These are phyloP conservation scores for Blastocystis hominis DNA, from an alignment of 352 stramenopile genomes.

Conservation along the genomic window DNA sequence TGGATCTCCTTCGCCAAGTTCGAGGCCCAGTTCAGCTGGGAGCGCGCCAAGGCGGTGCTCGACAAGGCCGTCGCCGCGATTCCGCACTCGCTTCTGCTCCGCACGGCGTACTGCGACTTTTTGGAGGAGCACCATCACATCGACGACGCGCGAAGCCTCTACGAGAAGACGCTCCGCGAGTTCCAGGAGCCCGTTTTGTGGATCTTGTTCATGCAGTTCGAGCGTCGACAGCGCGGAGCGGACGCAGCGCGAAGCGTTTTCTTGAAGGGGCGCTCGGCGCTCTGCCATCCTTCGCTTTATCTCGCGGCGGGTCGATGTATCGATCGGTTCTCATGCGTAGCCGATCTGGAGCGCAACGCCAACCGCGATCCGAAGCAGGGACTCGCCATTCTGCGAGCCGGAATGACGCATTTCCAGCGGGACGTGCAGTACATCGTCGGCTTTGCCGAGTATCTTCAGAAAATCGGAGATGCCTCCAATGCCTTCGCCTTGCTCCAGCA, in stretches of 20 bases:
- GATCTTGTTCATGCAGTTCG: constrained; percentile 22
- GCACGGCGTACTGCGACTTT: constrained; percentile 38
- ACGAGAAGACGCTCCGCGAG: not conserved
- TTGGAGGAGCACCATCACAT: not conserved
- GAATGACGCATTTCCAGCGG: not conserved
- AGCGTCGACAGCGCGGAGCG: not conserved
- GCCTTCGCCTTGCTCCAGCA: not conserved
- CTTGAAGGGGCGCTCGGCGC: not conserved
- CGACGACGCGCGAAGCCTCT: not conserved
- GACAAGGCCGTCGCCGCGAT: not conserved
- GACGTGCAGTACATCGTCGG: not conserved
- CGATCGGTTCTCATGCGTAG: not conserved
- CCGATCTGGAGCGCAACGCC: not conserved
- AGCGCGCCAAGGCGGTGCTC: not conserved
- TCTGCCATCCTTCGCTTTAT: not conserved
- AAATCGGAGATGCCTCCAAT: not conserved
- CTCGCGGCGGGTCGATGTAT: not conserved
- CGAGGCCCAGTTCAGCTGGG: constrained; percentile 4
- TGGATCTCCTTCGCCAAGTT: constrained; percentile 26
- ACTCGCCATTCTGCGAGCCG: not conserved
- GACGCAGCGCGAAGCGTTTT: not conserved
- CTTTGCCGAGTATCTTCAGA: constrained; percentile 1
- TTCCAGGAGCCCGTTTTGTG: not conserved
- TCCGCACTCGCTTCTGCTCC: not conserved
- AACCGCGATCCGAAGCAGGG: not conserved